Conservation (phyloP, 768 basidiomycete species). For the Chalciporus piperatus region DNA sequence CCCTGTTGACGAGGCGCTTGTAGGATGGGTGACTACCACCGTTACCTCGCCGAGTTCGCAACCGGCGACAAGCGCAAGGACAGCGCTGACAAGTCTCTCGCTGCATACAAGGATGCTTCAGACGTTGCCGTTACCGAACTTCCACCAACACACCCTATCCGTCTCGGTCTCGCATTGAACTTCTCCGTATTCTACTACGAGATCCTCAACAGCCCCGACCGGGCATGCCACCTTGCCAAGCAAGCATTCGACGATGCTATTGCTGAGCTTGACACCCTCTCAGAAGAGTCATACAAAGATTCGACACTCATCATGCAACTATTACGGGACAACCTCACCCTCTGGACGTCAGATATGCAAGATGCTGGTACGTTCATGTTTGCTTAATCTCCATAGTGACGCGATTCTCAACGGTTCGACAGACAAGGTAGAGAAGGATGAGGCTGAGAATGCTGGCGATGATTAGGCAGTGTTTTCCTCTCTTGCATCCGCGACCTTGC, state of each 20-base stretch:
- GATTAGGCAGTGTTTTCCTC: constrained; percentile 44
- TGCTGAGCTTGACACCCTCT: constrained; percentile 97
- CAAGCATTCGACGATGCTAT: constrained; percentile 99
- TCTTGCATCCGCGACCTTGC: constrained; percentile 18
- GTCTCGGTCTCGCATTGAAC: constrained; percentile 97
- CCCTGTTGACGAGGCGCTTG: constrained; percentile 12
- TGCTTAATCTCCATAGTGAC: background rate
- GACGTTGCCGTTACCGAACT: constrained; percentile 96
- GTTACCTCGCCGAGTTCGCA: constrained; percentile 97
- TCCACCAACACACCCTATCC: constrained; percentile 95
- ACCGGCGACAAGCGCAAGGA: constrained; percentile 97
- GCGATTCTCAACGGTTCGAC: constrained; percentile 26
- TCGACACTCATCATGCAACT: constrained; percentile 97
- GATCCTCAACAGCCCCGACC: constrained; percentile 97
- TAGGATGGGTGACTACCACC: constrained; percentile 99
- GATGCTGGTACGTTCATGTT: constrained; percentile 67
- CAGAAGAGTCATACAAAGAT: constrained; percentile 99
- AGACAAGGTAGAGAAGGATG: constrained; percentile 80
- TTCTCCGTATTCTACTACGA: constrained; percentile 99
- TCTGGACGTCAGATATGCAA: constrained; percentile 99
- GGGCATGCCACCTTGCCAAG: constrained; percentile 98
- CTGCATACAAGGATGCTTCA: constrained; percentile 96
- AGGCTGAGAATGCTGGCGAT: constrained; percentile 60
- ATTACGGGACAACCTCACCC: constrained; percentile 93
- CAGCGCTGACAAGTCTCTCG: constrained; percentile 95